These are phyloP conservation scores for Heterobasidion irregulare DNA, from an alignment of 1,284 basidiomycete species.

Conservation along the genomic window DNA sequence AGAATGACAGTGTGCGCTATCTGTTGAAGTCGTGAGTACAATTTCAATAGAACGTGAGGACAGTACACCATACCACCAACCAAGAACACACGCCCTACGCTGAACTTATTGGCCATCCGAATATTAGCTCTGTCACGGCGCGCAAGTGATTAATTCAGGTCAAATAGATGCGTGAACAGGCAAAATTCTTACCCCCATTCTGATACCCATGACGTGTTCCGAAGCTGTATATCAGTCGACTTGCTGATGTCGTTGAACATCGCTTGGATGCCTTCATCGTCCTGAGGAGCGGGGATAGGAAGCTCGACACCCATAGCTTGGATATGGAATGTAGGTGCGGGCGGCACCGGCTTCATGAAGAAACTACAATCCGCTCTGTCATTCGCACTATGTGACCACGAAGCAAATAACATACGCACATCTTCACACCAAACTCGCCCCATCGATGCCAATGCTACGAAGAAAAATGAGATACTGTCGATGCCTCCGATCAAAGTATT, in stretches of 20 bases:
- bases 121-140: conserved; percentile 13
- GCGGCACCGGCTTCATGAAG: conserved; percentile 9
- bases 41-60: not conserved
- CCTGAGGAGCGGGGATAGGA: conserved; percentile 4
- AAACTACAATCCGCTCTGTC: not conserved
- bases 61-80: conserved; percentile 11
- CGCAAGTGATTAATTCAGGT: not conserved
- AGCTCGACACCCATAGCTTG: conserved; percentile 10
- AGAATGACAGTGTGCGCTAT: not conserved
- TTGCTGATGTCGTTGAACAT: conserved; percentile 8
- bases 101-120: conserved; percentile 14
- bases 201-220: conserved; percentile 6
- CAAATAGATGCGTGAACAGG: no score
- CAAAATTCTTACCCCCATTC: conserved; percentile 9
- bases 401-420: not conserved
- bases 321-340: conserved; percentile 8
- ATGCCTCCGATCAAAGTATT: not conserved
- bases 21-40: not conserved
- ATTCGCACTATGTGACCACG: no score
- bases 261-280: conserved; percentile 6
- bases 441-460: conserved; percentile 12
- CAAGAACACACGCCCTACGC: conserved; percentile 13
- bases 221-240: conserved; percentile 5
- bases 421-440: conserved; percentile 4
- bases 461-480: not conserved